A percentile compares a stretch with the other conserved stretches of the same genome.
phyloP scores from a whole-genome alignment of 2,329 filamentous ascomycete species.

The Aspergillus bombycis region DNA sequence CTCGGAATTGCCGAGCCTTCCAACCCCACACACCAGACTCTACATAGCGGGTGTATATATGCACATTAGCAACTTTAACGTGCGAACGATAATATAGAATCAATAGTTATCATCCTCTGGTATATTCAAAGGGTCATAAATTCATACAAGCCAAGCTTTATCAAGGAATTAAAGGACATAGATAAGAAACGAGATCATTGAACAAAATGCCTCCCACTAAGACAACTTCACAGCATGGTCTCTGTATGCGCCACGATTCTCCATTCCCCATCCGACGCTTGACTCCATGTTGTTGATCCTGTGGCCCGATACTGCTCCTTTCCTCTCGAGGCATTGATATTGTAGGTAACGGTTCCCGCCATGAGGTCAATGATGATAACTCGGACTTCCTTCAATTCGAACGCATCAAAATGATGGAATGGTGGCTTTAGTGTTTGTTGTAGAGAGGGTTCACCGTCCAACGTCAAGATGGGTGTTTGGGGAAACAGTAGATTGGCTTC shows the following conservation, averaged over 20 bases:
- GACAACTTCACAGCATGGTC: constrained; percentile 29
- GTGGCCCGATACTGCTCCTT: constrained; percentile 32
- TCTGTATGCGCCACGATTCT: constrained; percentile 39
- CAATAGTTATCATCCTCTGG: no score
- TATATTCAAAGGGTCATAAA: neutral
- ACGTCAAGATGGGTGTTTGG: constrained; percentile 34
- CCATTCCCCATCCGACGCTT: constrained; percentile 44
- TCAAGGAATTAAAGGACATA: neutral
- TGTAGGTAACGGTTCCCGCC: constrained; percentile 40
- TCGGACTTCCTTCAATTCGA: constrained; percentile 33
- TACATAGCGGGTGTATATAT: no score
- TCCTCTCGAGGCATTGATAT: constrained; percentile 32
- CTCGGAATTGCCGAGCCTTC: no score
- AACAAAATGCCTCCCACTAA: neutral
- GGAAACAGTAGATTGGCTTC: constrained; percentile 40
- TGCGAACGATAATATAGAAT: no score
- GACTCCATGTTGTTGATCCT: constrained; percentile 40
- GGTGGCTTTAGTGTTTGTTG: constrained; percentile 32
- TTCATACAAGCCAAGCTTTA: neutral
- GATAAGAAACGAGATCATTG: neutral
- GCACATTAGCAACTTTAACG: no score
- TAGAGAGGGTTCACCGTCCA: constrained; percentile 29
- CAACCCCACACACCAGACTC: no score
- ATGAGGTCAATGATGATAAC: constrained; percentile 41
- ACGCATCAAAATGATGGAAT: constrained; percentile 41